Evolutionary conservation across 2,329 filamentous ascomycete species (phyloP), one percentile per base, ranked within the genome.

Genomic region (Ophiosphaerella narmari): DNA sequence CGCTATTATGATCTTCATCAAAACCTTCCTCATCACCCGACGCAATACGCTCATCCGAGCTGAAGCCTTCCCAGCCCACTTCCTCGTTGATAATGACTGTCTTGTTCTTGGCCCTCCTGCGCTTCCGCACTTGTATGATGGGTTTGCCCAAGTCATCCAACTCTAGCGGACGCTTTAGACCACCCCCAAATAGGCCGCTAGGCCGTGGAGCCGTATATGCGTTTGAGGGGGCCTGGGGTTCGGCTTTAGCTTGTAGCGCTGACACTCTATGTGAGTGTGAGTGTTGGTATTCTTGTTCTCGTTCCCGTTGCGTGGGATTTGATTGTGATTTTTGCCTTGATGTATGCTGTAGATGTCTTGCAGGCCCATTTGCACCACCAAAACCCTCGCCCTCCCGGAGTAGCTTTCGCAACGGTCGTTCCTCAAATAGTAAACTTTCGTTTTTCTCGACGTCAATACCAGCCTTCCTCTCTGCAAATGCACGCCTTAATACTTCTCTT

Each of bases 101-200:
- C 52, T 75, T 74, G 4, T 68, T 62, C 80, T 70, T 86, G 2
- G 43, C 59, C 79, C 73, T 87, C 26, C 73, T 81, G 60, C 87
- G 88, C 72, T 93, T 91, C 43, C 91, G 83, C 69, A 91, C 94
- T 66, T 89, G 87, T 43, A 97, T 85, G 2, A 96, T 78, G 0
- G 93, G 94, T 47, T 85, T 85, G 6, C 93, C 91, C 50, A 87
- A 85, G 1, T 90, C 86, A 55, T 90, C 91, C 8, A 91, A 60
- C 38, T 96, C 89, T 9, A 99, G 78, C 1, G 92, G 91, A 36
- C 92, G 83, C 72, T 97, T 97, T 51, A 99, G 74, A 6, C 94
- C 94, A 53, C 86, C 87, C 16, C 94, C 94, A 45, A 84, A 75
- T 6, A 59, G 42, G 2, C 60, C 65, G 16, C 43, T 46, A 38